Conservation (phyloP, 1,284 basidiomycete species). For the Ustilago shanxiensis region DNA sequence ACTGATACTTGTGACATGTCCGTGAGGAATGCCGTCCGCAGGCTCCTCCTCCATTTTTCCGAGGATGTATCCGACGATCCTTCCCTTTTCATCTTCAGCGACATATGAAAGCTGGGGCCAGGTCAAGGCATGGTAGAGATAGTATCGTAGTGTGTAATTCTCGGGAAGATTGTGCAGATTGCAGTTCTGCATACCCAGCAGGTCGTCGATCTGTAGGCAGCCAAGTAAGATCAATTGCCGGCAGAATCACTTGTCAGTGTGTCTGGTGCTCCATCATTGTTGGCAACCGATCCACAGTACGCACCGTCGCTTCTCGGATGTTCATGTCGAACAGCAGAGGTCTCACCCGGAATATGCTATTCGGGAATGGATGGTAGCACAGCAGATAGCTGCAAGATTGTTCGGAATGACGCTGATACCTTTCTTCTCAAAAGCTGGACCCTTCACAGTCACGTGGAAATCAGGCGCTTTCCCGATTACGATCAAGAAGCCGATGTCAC, state of each 20-base stretch:
- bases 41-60: constrained; percentile 81
- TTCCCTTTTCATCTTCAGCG: constrained; percentile 87
- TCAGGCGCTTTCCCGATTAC: not conserved
- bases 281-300: not conserved
- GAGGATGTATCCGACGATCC: constrained; percentile 92
- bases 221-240: not conserved
- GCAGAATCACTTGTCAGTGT: not conserved
- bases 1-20: constrained; percentile 69
- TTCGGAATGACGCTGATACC: constrained; percentile 4
- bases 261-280: too few species aligned
- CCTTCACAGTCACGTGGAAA: constrained; percentile 11
- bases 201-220: constrained; percentile 58
- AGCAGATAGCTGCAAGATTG: not conserved
- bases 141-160: constrained; percentile 69
- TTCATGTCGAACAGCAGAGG: constrained; percentile 19
- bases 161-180: constrained; percentile 69
- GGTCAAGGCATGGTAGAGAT: constrained; percentile 86
- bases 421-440: constrained; percentile 9
- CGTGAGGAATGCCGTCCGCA: constrained; percentile 67
- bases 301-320: constrained; percentile 32
- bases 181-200: constrained; percentile 68
- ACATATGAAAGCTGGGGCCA: constrained; percentile 97
- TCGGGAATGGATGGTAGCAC: not conserved
- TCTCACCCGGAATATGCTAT: not conserved
- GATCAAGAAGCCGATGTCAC: not conserved